Evolutionary conservation across 441 rosid genomes (phyloP).

Genomic region (Omphalea diandra): DNA sequence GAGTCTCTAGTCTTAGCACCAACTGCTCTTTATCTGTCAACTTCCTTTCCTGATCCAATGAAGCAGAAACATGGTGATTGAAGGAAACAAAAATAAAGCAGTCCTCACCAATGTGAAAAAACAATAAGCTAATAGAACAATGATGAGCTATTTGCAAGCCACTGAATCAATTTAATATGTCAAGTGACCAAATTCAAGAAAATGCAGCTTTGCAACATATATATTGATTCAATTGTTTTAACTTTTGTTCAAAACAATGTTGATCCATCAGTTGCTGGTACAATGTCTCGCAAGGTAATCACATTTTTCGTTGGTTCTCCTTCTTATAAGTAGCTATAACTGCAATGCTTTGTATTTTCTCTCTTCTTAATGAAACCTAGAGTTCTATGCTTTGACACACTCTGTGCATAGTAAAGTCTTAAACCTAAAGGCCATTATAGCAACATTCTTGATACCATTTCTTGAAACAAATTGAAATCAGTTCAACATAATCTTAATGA

Average conservation of each 20-base stretch:
- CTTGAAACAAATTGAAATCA: not conserved
- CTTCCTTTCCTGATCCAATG: constrained; percentile 38
- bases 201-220: not conserved
- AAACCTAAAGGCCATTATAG: not conserved
- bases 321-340: not conserved
- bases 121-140: not conserved
- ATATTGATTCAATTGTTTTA: not conserved
- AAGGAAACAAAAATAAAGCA: not conserved
- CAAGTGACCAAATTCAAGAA: not conserved
- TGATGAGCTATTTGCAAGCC: not conserved
- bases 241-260: not conserved
- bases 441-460: not conserved
- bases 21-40: constrained; percentile 62
- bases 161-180: not conserved
- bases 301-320: not conserved
- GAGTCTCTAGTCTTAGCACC: constrained; percentile 53
- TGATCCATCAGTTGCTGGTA: not conserved
- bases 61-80: not conserved
- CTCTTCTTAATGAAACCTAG: not conserved
- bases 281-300: not conserved
- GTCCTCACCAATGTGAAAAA: not conserved
- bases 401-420: not conserved
- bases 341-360: not conserved
- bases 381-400: not conserved
- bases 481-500: not conserved